Base-by-base conservation (phyloP, 768 basidiomycete species). In the Suillus alpinus region DNA sequence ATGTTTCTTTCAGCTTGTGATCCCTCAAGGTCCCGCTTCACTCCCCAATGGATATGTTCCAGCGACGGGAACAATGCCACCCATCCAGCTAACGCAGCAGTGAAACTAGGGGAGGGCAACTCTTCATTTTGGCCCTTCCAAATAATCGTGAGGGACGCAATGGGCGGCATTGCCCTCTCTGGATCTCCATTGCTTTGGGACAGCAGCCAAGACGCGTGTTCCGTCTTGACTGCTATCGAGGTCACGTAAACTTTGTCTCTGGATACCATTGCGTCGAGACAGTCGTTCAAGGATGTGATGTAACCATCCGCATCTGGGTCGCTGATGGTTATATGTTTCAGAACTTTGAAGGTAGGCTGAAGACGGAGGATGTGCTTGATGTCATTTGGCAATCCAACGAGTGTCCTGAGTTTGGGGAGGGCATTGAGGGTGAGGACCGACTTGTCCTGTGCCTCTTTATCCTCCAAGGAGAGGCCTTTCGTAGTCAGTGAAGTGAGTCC, bases 1-100 rank as follows among this genome's bases (percentile, higher is more conserved):
- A 55, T 39, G 37, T 55, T 55, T 55, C 53, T 55, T 18, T 55
- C 53, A 1, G 53, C 53, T 18, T 55, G 53, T 6, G 53, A 55
- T 39, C 53, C 53, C 18, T 55, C 53, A 3, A 55, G 53, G 16
- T 39, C 53, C 4, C 36, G 23, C 36, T 55, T 37, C 3, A 55
- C 53, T 55, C 53, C 53, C 53, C 53, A 55, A 4, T 55, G 53
- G 4, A 55, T 26, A 39, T 39, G 36, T 55, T 55, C 53, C 13
- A 55, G 37, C 23, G 16, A 23, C 2, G 53, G 53, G 36, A 55
- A 55, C 37, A 55, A 39, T 39, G 53, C 23, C 18, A 55, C 23
- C 53, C 53, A 55, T 10, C 53, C 36, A 39, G 36, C 53, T 18
- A 55, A 37, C 18, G 53, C 36, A 36, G 53, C 37, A 18, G 53